Percentiles rank a stretch among this genome's conserved stretches.
Evolutionary conservation across 768 basidiomycete species (phyloP).

Genomic region (Auricularia sp.): DNA sequence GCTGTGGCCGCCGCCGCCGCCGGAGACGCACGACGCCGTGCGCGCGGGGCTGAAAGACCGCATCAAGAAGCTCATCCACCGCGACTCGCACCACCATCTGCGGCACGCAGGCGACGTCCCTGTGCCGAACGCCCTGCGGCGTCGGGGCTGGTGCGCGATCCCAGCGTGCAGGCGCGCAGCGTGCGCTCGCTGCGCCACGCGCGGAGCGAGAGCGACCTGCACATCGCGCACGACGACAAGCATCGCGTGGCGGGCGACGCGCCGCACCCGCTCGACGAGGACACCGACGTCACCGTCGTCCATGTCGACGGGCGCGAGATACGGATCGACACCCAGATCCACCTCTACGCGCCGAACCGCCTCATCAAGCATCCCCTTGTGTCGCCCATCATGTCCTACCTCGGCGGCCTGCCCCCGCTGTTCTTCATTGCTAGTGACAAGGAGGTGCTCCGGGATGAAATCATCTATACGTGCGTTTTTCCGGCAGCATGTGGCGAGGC

Average conservation of each 20-base stretch:
- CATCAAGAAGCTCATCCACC: background rate
- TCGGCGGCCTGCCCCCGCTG: constrained; percentile 86
- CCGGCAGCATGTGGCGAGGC: too few relatives aligned
- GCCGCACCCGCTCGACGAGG: background rate
- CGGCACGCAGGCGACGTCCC: too few relatives aligned
- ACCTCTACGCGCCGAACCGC: constrained; percentile 76
- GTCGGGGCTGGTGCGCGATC: background rate
- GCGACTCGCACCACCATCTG: background rate
- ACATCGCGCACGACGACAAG: background rate
- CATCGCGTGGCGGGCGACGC: background rate
- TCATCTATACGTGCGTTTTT: constrained; percentile 52
- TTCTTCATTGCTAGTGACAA: constrained; percentile 78
- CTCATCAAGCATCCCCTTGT: constrained; percentile 67
- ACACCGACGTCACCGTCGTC: constrained; percentile 39
- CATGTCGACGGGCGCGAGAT: constrained; percentile 29
- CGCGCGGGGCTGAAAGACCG: background rate
- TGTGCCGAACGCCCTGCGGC: background rate
- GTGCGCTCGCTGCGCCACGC: background rate
- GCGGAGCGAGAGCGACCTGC: background rate
- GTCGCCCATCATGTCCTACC: constrained; percentile 55
- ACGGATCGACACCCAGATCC: constrained; percentile 50
- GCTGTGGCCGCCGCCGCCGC: constrained; percentile 9
- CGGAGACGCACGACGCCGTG: constrained; percentile 1
- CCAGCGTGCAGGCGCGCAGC: background rate
- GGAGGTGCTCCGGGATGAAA: constrained; percentile 87